Evolutionary conservation across 1,284 basidiomycete genomes (phyloP).

Genomic region (Testicularia cyperi): DNA sequence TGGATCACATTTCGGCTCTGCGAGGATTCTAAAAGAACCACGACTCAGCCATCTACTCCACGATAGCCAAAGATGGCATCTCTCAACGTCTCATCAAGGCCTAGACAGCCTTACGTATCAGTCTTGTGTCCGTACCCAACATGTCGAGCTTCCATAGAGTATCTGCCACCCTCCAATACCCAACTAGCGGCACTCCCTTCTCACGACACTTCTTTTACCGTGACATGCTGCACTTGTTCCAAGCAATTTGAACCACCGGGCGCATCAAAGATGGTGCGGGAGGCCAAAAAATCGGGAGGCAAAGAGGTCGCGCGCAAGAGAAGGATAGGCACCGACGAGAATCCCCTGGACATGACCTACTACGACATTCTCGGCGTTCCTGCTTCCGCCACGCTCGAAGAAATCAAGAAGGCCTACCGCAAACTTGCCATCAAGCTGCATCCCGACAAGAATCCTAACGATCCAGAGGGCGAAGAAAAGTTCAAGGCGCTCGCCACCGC

Average conservation of each 20-base stretch:
- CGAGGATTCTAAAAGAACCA: too few species aligned
- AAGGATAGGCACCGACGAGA: slow-evolving; percentile 58
- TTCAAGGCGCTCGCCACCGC: slow-evolving; percentile 67
- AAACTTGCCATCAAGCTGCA: slow-evolving; percentile 85
- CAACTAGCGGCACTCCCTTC: slow-evolving; percentile 33
- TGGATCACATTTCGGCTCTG: too few species aligned
- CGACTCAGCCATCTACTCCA: too few species aligned
- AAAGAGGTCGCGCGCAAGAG: slow-evolving; percentile 41
- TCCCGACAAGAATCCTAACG: slow-evolving; percentile 80
- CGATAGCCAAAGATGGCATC: slow-evolving; percentile 18
- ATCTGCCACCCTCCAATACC: slow-evolving; percentile 35
- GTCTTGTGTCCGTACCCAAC: slow-evolving; percentile 53
- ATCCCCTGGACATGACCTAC: slow-evolving; percentile 57
- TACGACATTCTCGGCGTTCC: slow-evolving; percentile 73
- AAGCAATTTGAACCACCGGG: slow-evolving; percentile 57
- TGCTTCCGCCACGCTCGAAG: slow-evolving; percentile 74
- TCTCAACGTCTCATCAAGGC: slow-evolving; percentile 42
- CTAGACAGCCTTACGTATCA: slow-evolving; percentile 47
- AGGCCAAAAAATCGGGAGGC: slow-evolving; percentile 37
- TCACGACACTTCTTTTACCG: slow-evolving; percentile 51
- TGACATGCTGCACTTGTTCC: slow-evolving; percentile 51
- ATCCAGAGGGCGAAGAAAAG: slow-evolving; percentile 83
- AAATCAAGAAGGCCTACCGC: slow-evolving; percentile 94
- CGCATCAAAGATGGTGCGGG: slow-evolving; percentile 47
- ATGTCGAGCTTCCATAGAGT: slow-evolving; percentile 54